Percentiles rank a stretch among this genome's conserved stretches.
Conservation (phyloP, 2,329 filamentous ascomycete species). For the Cercospora canescens region DNA sequence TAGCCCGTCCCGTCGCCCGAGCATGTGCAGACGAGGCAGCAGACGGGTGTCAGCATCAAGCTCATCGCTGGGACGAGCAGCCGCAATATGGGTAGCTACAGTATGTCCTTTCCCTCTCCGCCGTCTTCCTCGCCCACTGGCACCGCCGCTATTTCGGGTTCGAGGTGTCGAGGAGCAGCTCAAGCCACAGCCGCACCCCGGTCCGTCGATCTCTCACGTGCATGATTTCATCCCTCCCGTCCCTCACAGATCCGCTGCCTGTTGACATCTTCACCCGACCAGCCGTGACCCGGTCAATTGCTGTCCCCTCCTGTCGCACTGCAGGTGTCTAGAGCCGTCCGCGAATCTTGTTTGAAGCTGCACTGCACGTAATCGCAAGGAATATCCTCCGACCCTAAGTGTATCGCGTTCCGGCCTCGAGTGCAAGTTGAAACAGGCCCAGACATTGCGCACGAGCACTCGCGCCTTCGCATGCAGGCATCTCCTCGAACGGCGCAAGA, state of each 20-base stretch:
- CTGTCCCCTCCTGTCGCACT: neutral
- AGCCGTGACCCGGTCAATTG: neutral
- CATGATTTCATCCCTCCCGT: too few species aligned
- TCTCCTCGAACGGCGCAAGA: neutral
- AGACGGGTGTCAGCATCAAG: neutral
- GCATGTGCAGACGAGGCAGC: neutral
- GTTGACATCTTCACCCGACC: neutral
- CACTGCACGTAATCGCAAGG: neutral
- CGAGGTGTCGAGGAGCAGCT: neutral
- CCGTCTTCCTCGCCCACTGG: neutral
- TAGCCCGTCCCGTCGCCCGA: neutral
- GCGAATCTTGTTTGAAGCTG: neutral
- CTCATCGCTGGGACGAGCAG: neutral
- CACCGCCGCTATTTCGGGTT: constrained; percentile 1
- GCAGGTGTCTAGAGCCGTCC: neutral
- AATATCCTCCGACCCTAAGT: neutral
- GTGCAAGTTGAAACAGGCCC: neutral
- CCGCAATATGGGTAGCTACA: neutral
- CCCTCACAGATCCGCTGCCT: neutral
- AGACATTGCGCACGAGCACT: neutral
- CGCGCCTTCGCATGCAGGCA: constrained; percentile 9
- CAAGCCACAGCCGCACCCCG: neutral
- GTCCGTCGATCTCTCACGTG: neutral
- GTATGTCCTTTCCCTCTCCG: too few species aligned
- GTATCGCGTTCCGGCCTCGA: neutral